Conservation (phyloP, 306 rosid species). For the Malus sylvestris region DNA sequence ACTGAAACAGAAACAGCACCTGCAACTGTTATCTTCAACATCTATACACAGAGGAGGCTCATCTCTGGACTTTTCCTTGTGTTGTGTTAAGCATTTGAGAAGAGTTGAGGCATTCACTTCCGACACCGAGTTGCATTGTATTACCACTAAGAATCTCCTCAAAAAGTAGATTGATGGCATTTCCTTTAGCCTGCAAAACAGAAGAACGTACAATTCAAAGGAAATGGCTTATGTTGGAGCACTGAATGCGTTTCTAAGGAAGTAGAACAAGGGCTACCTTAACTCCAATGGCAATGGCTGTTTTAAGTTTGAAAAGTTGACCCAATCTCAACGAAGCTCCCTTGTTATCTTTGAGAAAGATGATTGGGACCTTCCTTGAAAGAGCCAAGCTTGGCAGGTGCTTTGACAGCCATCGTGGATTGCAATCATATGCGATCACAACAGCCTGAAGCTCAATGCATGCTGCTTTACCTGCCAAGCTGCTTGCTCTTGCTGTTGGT, state of each 20-base stretch:
- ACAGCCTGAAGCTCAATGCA: slow-evolving; percentile 58
- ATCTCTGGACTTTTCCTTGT: neutral
- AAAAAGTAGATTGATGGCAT: slow-evolving; percentile 36
- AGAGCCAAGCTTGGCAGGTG: slow-evolving; percentile 65
- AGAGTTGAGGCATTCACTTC: neutral
- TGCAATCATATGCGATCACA: slow-evolving; percentile 63
- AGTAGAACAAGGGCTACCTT: slow-evolving; percentile 38
- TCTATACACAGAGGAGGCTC: neutral
- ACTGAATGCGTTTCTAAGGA: neutral
- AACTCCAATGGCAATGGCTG: slow-evolving; percentile 80
- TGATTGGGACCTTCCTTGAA: slow-evolving; percentile 59
- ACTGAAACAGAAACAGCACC: neutral
- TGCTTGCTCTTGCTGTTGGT: neutral
- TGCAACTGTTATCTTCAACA: neutral
- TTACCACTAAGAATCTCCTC: slow-evolving; percentile 30
- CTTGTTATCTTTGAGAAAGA: slow-evolving; percentile 54
- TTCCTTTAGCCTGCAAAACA: slow-evolving; percentile 43
- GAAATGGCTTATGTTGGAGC: neutral
- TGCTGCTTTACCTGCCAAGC: slow-evolving; percentile 1
- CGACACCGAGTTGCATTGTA: neutral
- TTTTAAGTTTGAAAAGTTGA: slow-evolving; percentile 59
- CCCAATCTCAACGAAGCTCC: slow-evolving; percentile 71
- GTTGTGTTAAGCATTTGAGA: neutral
- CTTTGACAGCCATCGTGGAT: slow-evolving; percentile 70
- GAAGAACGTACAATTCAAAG: neutral